Conservation (phyloP, 2,329 filamentous ascomycete species). For the Aspergillus spinulosporus region DNA sequence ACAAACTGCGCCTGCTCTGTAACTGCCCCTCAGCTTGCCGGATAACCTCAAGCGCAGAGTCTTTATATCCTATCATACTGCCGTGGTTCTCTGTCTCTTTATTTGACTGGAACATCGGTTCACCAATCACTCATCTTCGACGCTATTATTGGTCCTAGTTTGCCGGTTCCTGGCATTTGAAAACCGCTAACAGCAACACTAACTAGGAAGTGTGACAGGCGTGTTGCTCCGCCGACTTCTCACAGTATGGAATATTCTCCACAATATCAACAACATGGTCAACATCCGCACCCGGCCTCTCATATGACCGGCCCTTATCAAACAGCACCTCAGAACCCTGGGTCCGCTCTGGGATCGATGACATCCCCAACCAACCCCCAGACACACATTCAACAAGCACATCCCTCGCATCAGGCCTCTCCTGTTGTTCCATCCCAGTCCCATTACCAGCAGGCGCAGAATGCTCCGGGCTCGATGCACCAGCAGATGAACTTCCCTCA, state of each 20-base stretch:
- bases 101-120: slow-evolving; percentile 19
- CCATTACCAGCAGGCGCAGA: slow-evolving; percentile 65
- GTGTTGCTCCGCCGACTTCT: slow-evolving; percentile 24
- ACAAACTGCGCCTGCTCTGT: slow-evolving; percentile 26
- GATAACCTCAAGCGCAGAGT: slow-evolving; percentile 26
- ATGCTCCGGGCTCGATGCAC: slow-evolving; percentile 60
- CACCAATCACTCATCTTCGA: slow-evolving; percentile 21
- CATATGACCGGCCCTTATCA: slow-evolving; percentile 64
- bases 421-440: slow-evolving; percentile 77
- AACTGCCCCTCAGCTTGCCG: slow-evolving; percentile 30
- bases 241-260: slow-evolving; percentile 73
- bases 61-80: slow-evolving; percentile 24
- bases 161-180: slow-evolving; percentile 20
- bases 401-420: slow-evolving; percentile 68
- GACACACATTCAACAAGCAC: slow-evolving; percentile 61
- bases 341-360: slow-evolving; percentile 54
- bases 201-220: slow-evolving; percentile 28
- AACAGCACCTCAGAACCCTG: slow-evolving; percentile 56
- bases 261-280: slow-evolving; percentile 65
- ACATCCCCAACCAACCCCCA: slow-evolving; percentile 72
- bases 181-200: slow-evolving; percentile 22
- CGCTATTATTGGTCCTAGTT: slow-evolving; percentile 24
- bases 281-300: slow-evolving; percentile 61
- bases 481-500: slow-evolving; percentile 79
- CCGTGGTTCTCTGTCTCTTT: slow-evolving; percentile 19